Base-by-base conservation (phyloP, 495 filamentous ascomycete genomes). In the Ramalina peruviana region DNA sequence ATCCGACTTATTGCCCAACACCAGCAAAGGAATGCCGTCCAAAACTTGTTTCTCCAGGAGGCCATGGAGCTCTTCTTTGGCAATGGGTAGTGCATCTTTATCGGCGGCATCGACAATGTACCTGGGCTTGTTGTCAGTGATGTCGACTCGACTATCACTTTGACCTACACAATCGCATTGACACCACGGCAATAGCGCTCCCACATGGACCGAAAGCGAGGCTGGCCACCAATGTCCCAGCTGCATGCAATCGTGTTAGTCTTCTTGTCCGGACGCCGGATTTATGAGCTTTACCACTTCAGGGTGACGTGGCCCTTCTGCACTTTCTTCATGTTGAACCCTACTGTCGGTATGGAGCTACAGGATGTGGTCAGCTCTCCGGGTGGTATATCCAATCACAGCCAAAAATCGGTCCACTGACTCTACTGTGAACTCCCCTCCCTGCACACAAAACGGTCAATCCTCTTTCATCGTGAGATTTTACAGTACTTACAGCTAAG, bases 391-490 rank as follows among this genome's bases (percentile, higher is more conserved):
- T 20, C 46, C 26, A 46, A 50, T 33, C 38, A 25, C 17, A 39
- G 40, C 45, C 46, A 49, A 38, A 1, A 41, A 50, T 26, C 44
- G 26, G 40, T 56, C 48, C 50, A 81, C 88, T 74, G 88, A 98
- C 92, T 98, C 92, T 68, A 95, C 81, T 36, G 92, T 96, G 71
- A 98, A 98, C 71, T 98, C 92, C 60, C 88, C 92, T 60, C 92
- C 92, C 90, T 97, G 58, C 54, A 51, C 37, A 50, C 43, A 33
- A 11, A 33, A 10, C 7, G 44, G 54, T 58, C 37, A 38, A 60
- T 61, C 57, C 55, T 54, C 50, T 58, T 56, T 17, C 33, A 53
- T 47, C 49, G 49, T 58, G 9, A 17, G 46, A 17, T 11, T 40
- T 17, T 23, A 20, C 46, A 40, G 51, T 56, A 72, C 84, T 72